A percentile compares a stretch with the other conserved stretches of the same genome.
These are phyloP conservation scores for Zoysia japonica DNA, from an alignment of 176 grass and related monocot genomes.

Conservation along the genomic window DNA sequence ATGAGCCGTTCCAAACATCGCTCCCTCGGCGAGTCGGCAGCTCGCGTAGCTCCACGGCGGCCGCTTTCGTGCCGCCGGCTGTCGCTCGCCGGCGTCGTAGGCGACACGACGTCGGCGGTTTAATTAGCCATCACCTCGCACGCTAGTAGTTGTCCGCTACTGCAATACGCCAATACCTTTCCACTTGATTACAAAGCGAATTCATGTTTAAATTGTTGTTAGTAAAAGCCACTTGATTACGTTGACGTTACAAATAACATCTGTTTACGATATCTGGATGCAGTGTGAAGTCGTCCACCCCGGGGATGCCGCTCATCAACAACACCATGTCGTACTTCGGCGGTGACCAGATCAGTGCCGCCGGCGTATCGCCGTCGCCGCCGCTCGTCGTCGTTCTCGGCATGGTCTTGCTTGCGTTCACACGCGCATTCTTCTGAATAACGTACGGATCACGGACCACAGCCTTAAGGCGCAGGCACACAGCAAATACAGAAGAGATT, in stretches of 20 bases:
- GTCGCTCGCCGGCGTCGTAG: not conserved
- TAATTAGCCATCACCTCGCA: not conserved
- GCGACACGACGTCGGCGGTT: not conserved
- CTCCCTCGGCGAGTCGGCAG: not conserved
- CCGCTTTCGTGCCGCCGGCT: not conserved
- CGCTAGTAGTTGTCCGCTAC: not conserved
- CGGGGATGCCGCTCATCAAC: conserved; percentile 46
- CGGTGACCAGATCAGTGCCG: conserved; percentile 6
- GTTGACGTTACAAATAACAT: not conserved
- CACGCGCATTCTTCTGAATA: not conserved
- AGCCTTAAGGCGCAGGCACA: no score
- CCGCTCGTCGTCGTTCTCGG: not conserved
- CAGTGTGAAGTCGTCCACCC: conserved; percentile 50
- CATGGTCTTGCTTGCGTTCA: not conserved
- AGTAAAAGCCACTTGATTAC: no score
- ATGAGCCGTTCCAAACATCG: not conserved
- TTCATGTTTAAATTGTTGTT: no score
- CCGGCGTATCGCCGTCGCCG: not conserved
- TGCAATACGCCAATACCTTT: no score
- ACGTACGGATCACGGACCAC: not conserved
- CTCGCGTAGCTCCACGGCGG: not conserved
- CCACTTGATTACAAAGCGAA: no score
- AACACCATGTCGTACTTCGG: conserved; percentile 51
- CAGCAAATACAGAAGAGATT: not conserved
- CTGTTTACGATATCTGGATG: not conserved